Percentiles rank a stretch among this genome's conserved stretches.
These are phyloP conservation scores for Neurospora sp. DNA, from an alignment of 495 filamentous ascomycete species.

Conservation along the genomic window DNA sequence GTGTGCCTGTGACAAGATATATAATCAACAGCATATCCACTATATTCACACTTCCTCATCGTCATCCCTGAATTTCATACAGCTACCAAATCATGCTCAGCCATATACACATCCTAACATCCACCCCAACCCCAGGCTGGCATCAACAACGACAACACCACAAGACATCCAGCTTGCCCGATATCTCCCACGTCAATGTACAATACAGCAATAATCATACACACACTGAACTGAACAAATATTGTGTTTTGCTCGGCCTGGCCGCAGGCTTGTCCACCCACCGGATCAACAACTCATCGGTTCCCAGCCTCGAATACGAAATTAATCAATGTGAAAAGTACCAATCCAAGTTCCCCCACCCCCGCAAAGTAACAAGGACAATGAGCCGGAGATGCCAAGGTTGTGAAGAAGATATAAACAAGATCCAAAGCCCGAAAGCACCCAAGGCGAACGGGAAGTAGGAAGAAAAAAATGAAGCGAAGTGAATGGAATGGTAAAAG, in stretches of 20 bases:
- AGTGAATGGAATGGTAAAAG: not conserved
- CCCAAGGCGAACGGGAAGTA: conserved; percentile 23
- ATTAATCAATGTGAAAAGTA: not conserved
- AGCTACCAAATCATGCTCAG: not conserved
- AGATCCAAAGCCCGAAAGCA: conserved; percentile 6
- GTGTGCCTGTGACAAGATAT: not conserved
- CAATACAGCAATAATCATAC: not conserved
- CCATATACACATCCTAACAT: not conserved
- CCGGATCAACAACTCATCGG: not conserved
- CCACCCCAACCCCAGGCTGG: not conserved
- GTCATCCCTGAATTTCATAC: not conserved
- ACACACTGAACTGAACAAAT: not conserved
- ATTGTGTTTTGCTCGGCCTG: not conserved
- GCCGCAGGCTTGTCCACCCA: not conserved
- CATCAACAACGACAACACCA: not conserved
- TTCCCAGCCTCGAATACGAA: not conserved
- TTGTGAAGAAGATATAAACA: conserved; percentile 5
- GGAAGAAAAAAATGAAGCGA: not conserved
- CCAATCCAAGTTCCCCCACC: not conserved
- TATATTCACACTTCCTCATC: not conserved
- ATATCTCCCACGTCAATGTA: not conserved
- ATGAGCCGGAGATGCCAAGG: not conserved
- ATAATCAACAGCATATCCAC: not conserved
- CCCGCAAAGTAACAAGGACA: conserved; percentile 11
- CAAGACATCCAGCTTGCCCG: not conserved